phyloP scores from a whole-genome alignment of 2,329 filamentous ascomycete species.

The Curvularia spicifera region DNA sequence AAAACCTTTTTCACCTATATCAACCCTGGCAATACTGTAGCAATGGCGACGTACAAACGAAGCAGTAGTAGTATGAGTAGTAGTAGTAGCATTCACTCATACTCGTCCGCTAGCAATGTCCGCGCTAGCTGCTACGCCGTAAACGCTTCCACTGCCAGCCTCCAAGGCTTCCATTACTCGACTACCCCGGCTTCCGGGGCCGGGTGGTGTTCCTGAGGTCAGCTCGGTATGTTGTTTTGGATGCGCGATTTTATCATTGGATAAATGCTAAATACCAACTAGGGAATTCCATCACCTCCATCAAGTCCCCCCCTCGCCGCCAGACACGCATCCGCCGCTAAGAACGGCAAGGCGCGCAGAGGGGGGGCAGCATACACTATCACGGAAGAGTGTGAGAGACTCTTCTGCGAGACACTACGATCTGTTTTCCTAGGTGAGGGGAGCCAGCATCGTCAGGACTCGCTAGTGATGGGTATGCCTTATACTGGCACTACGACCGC shows the following conservation, averaged over 20 bases:
- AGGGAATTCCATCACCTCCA: conserved; percentile 83
- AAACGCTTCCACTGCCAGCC: conserved; percentile 67
- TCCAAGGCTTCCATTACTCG: conserved; percentile 62
- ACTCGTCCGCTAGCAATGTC: conserved; percentile 74
- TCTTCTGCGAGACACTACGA: conserved; percentile 97
- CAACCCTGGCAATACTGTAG: conserved; percentile 56
- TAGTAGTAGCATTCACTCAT: conserved; percentile 62
- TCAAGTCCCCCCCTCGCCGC: conserved; percentile 85
- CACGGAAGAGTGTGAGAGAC: conserved; percentile 99
- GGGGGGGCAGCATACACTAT: conserved; percentile 96
- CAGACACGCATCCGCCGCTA: conserved; percentile 51
- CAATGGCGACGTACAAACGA: conserved; percentile 76
- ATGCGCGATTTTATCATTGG: background rate
- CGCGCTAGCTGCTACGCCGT: conserved; percentile 92
- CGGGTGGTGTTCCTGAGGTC: conserved; percentile 56
- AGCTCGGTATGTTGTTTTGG: conserved; percentile 47
- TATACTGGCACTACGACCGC: conserved; percentile 10
- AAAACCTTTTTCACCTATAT: background rate
- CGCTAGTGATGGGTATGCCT: conserved; percentile 81
- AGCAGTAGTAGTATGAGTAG: conserved; percentile 69
- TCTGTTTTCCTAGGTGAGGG: conserved; percentile 96
- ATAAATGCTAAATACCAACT: conserved; percentile 4
- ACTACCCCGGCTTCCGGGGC: conserved; percentile 80
- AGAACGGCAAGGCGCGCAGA: conserved; percentile 59
- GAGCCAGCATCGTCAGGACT: conserved; percentile 76